Evolutionary conservation across 306 rosid species (phyloP).

Genomic region (Prosopis cineraria): DNA sequence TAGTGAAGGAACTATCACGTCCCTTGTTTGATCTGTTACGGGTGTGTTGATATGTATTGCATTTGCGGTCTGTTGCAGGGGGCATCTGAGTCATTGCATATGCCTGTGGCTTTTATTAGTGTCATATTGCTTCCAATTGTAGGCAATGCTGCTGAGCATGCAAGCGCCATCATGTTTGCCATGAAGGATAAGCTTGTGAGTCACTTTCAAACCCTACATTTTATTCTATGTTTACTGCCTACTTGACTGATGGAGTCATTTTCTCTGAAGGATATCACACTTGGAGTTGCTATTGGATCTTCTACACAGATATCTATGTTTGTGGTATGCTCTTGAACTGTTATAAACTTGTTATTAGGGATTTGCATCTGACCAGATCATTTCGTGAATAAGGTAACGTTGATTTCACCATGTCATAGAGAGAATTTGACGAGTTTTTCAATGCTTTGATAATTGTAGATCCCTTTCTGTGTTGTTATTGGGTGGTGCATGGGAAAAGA

Average conservation of each 20-base stretch:
- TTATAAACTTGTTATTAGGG: conserved; percentile 13
- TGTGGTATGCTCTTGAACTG: conserved; percentile 67
- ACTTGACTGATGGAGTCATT: conserved; percentile 38
- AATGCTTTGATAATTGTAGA: conserved; percentile 41
- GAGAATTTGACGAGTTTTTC: conserved; percentile 16
- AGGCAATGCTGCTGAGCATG: conserved; percentile 71
- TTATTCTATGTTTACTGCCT: conserved; percentile 23
- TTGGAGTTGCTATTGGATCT: conserved; percentile 95
- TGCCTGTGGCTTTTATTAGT: conserved; percentile 89
- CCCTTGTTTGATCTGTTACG: neutral
- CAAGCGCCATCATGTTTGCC: conserved; percentile 96
- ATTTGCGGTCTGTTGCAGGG: conserved; percentile 62
- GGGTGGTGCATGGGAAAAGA: conserved; percentile 93
- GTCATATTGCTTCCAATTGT: conserved; percentile 92
- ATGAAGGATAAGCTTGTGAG: conserved; percentile 95
- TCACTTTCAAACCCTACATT: conserved; percentile 34
- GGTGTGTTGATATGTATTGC: conserved; percentile 22
- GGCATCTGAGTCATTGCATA: conserved; percentile 74
- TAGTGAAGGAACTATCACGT: neutral
- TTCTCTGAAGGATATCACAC: conserved; percentile 71
- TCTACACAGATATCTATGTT: conserved; percentile 96
- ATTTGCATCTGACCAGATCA: conserved; percentile 11
- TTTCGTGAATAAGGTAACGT: neutral
- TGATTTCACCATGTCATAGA: conserved; percentile 24
- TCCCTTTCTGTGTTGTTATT: conserved; percentile 92